Evolutionary conservation across 768 basidiomycete genomes (phyloP), one percentile per base, ranked within the genome.

Genomic region (Lentinula edodes): DNA sequence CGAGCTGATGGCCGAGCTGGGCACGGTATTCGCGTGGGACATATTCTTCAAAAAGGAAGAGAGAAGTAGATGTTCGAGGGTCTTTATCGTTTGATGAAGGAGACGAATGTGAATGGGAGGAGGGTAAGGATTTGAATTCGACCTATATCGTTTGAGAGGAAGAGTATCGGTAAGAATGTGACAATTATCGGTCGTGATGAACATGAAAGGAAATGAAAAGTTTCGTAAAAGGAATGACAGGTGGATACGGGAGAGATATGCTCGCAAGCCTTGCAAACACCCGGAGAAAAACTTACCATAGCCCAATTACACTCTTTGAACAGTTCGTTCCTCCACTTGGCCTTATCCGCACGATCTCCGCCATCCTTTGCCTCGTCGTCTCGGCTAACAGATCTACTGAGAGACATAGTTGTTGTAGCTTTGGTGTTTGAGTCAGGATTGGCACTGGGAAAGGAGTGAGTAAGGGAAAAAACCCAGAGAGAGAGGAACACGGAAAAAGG

Each of bases 41-140:
- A 59, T 92, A 91, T 72, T 98, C 97, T 73, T 99, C 95, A 65
- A 93, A 95, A 4, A 98, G 75, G 55, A 97, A 82, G 52, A 93
- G 83, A 0, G 86, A 82, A 0, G 85, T 79, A 0, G 86, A 76
- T 1, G 83, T 88, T 18, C 94, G 82, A 0, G 92, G 91, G 68
- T 95, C 91, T 20, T 43, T 56, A 23, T 28, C 10, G 23, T 15
- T 13, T 28, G 39, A 28, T 28, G 28, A 28, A 28, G 3, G 28
- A 52, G 34, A 35, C 41, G 41, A 15, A 23, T 15, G 38, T 3
- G 41, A n/a, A 15, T 9, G 55, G 12, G 39, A 43, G 13, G 55
- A 41, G 10, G 55, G 86, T 1, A 89, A 77, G 0, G 92, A 85
- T 67, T 91, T 95, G 78, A 88, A 97, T 69, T 96, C 93, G 53